Conservation (phyloP, 1,284 basidiomycete species). For the Trichosporon asahii region DNA sequence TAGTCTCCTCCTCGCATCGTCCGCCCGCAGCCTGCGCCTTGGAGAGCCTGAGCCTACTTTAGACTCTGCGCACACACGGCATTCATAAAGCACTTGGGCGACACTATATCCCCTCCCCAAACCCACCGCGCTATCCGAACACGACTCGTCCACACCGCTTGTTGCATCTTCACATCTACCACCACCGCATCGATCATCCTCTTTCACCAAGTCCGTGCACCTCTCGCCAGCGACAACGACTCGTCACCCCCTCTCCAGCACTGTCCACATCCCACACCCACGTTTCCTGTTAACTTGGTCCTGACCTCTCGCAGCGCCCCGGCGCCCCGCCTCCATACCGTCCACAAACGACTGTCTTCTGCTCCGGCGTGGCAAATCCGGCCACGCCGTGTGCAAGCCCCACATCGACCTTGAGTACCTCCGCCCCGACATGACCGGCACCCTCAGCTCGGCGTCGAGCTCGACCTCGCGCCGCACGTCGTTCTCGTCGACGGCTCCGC, state of each 20-base stretch:
- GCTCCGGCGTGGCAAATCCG: not conserved
- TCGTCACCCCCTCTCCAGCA: not conserved
- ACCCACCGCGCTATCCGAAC: not conserved
- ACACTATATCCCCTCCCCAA: no score
- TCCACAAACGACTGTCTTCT: not conserved
- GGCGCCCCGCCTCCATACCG: constrained; percentile 2
- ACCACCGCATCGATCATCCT: not conserved
- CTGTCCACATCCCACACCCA: not conserved
- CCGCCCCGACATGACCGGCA: not conserved
- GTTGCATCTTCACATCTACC: not conserved
- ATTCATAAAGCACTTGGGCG: no score
- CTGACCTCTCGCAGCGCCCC: not conserved
- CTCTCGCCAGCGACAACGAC: not conserved
- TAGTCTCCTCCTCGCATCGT: not conserved
- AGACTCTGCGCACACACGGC: not conserved
- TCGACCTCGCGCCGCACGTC: constrained; percentile 6
- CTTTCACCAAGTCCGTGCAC: not conserved
- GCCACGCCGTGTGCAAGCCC: constrained; percentile 5
- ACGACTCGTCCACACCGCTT: not conserved
- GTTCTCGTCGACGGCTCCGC: not conserved
- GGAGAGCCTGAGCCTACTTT: not conserved
- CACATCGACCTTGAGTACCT: not conserved
- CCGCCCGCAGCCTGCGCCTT: not conserved
- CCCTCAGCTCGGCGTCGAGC: not conserved
- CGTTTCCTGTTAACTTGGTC: not conserved